These are phyloP conservation scores for Leccinum variicolor DNA, from an alignment of 768 basidiomycete genomes.

Conservation along the genomic window DNA sequence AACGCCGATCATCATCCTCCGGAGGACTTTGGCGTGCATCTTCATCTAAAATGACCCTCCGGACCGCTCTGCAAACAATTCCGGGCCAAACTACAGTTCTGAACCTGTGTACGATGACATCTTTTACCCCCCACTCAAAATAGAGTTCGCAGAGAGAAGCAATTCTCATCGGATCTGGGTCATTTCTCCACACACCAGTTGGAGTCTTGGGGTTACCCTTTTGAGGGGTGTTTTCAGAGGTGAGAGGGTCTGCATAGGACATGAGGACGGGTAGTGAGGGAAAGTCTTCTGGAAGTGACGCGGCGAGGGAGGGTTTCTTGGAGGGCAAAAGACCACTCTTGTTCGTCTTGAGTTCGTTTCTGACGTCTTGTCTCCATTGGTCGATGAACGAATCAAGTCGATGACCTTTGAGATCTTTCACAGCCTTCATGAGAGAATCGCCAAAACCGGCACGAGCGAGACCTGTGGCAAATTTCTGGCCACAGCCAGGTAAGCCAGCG, in stretches of 20 bases:
- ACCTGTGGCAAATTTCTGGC: conserved; percentile 66
- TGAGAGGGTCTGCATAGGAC: conserved; percentile 77
- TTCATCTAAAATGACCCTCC: conserved; percentile 55
- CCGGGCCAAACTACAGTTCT: conserved; percentile 80
- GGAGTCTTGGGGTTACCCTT: conserved; percentile 33
- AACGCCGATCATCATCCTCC: background rate
- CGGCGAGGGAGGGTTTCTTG: conserved; percentile 64
- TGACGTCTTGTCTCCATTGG: conserved; percentile 60
- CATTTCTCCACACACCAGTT: conserved; percentile 46
- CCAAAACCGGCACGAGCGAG: conserved; percentile 83
- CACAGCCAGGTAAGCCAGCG: conserved; percentile 65
- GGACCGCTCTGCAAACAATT: conserved; percentile 64
- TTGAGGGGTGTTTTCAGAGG: conserved; percentile 50
- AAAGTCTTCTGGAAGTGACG: conserved; percentile 61
- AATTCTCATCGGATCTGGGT: conserved; percentile 68
- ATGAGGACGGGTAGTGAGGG: conserved; percentile 71
- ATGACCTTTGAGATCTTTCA: conserved; percentile 42
- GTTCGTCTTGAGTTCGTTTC: conserved; percentile 66
- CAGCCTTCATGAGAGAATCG: conserved; percentile 62
- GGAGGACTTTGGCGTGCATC: conserved; percentile 30
- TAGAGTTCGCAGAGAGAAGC: conserved; percentile 81
- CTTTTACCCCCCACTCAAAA: conserved; percentile 90
- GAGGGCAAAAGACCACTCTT: conserved; percentile 58
- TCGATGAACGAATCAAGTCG: conserved; percentile 52
- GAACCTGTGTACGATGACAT: conserved; percentile 80